Percentiles rank a stretch among this genome's conserved stretches.
Conservation (phyloP, 1,139 yeast genomes). For the Tardiomyces blankii region DNA sequence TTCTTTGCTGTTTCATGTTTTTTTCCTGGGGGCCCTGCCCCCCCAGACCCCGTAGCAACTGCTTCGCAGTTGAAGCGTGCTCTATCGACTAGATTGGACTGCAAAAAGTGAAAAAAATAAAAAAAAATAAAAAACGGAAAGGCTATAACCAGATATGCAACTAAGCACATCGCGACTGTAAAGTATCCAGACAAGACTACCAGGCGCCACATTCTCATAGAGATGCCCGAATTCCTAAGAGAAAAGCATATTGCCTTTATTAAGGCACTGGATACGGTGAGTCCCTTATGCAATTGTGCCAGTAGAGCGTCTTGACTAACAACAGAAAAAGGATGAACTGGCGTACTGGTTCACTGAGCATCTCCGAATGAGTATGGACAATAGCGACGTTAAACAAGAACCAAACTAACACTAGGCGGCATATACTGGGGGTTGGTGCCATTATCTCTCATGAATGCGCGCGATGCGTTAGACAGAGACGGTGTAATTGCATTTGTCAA, state of each 20-base stretch:
- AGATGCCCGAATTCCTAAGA: slow-evolving; percentile 14
- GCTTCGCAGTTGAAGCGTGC: no score
- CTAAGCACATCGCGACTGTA: no score
- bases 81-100: no score
- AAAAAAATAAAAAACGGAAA: background rate
- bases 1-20: background rate
- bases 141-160: no score
- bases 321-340: slow-evolving; percentile 38
- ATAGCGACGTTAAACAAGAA: slow-evolving; percentile 6
- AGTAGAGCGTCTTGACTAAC: background rate
- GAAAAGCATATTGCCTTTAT: slow-evolving; percentile 46
- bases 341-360: slow-evolving; percentile 92
- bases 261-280: slow-evolving; percentile 34
- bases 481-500: slow-evolving; percentile 59
- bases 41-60: no score
- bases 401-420: slow-evolving; percentile 36
- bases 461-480: slow-evolving; percentile 44
- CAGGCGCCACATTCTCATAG: no score
- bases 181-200: no score
- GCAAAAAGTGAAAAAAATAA: background rate
- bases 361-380: slow-evolving; percentile 45
- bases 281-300: slow-evolving; percentile 3
- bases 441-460: slow-evolving; percentile 46
- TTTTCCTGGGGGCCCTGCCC: slow-evolving; percentile 1
- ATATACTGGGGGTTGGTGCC: slow-evolving; percentile 93